Evolutionary conservation across 208 protist genomes (phyloP), one percentile per base, ranked within the genome.

Genomic region (Phytomonas francai): DNA sequence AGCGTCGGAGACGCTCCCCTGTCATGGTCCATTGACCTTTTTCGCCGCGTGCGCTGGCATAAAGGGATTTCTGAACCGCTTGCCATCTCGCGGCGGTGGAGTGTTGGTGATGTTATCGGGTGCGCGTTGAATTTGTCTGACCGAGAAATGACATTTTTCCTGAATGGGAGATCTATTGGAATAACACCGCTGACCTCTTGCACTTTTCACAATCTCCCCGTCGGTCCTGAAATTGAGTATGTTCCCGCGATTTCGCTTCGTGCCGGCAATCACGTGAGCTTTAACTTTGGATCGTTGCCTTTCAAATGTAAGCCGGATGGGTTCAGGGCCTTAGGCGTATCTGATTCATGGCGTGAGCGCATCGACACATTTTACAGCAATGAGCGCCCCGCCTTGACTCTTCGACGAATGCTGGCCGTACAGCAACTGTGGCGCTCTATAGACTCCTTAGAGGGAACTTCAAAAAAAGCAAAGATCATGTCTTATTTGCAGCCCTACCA

Each of bases 331-430:
- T 82, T 97, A 12, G 89, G 92, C 27, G 88, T 95, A 64, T 78
- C 87, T 31, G 92, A 97, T 76, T 94, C 92, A 54, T 97, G 92
- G 90, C 84, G 80, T 71, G 89, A 95, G 75, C 84, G 92, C 14
- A 94, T 97, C 60, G 89, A 96, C 71, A 81, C 84, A 30, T 95
- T 89, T 74, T 97, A 96, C 79, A 76, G 79, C 61, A 92, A 85
- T 59, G 77, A 87, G 39, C 58, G 72, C 30, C 67, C 78, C 28
- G 61, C 74, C 34, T 78, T 77, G 57, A 92, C 84, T 31, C 65
- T 80, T 33, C 73, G 77, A 19, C 83, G 88, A 12, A 72, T 88
- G 28, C 64, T 60, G 11, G 78, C 69, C 27, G 66, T 93, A 67
- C 78, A 81, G 27, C 71, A 81, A 36, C 77, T 92, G 39, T 96